Evolutionary conservation across 805 yeast genomes (phyloP).

Genomic region (Crinitomyces ghanaensis): DNA sequence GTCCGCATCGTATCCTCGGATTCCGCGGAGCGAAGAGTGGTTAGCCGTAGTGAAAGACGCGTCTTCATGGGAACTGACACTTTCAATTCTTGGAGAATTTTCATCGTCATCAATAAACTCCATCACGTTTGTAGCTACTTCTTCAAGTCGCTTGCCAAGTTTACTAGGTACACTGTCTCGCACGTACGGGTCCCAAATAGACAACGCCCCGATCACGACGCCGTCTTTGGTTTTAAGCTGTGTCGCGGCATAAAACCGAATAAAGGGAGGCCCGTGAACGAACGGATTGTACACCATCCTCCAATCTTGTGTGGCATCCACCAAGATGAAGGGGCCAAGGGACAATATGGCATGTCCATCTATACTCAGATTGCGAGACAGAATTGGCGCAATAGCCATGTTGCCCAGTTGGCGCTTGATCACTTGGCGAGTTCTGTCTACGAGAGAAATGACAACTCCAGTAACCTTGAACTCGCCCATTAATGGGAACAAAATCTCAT

Average conservation of each 20-base stretch:
- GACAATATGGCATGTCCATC: constrained; percentile 64
- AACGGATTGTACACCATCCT: constrained; percentile 51
- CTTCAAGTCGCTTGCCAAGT: constrained; percentile 11
- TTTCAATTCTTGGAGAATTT: background rate
- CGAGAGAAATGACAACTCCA: constrained; percentile 50
- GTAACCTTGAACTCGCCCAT: constrained; percentile 32
- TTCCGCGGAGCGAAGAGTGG: constrained; percentile 1
- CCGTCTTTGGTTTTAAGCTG: constrained; percentile 35
- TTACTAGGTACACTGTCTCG: constrained; percentile 10
- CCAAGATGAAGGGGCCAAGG: constrained; percentile 38
- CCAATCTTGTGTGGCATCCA: constrained; percentile 63
- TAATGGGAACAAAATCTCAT: constrained; percentile 27
- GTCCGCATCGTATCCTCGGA: no score
- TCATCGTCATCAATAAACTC: constrained; percentile 6
- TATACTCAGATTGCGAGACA: constrained; percentile 45
- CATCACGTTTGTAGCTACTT: constrained; percentile 11
- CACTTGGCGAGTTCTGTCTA: constrained; percentile 37
- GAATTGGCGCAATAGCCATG: constrained; percentile 37
- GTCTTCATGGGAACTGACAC: background rate
- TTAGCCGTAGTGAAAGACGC: background rate
- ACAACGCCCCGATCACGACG: constrained; percentile 42
- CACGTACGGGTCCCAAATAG: constrained; percentile 40
- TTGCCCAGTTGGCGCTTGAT: constrained; percentile 39
- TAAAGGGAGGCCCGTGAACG: constrained; percentile 48
- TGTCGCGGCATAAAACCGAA: constrained; percentile 55